Evolutionary conservation across 805 yeast species (phyloP), one percentile per base, ranked within the genome.

Genomic region (Saturnispora hagleri): DNA sequence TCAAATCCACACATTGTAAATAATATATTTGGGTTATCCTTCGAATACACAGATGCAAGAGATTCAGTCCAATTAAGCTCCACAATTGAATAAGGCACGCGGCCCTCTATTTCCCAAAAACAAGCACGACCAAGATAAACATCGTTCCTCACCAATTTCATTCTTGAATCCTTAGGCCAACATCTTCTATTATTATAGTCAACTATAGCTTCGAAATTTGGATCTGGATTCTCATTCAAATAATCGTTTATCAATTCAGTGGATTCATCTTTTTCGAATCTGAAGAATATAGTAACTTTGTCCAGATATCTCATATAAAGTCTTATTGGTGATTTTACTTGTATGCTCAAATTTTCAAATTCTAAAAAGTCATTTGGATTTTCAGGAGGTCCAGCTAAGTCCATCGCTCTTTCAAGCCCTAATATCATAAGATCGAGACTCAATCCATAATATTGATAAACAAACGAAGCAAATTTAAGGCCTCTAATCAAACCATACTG

Each of bases 1-100:
- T 93, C 99, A 70, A 93, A 93, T 0, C 99, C 99, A 67, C 93
- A 84, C 90, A 93, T 86, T 0, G 93, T 77, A 60, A 91, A 89
- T 33, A 91, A 69, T 53, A 93, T 64, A 58, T 91, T 95, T 7
- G 97, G 91, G 62, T 93, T 93, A 54, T 90, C 96, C 51, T 77
- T 79, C 17, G 96, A 86, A 66, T 91, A 93, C 1, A 93, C 96
- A 0, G 97, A 88, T 0, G 89, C 90, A 58, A 82, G 75, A 0
- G 95, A 74, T 50, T 82, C 84, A 35, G 79, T 84, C 97, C 97
- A 91, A 46, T 76, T 77, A 15, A 91, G 70, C 1, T 80, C 69
- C 0, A 90, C 82, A 12, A 93, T 61, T 0, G 95, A 81, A 4
- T 75, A 66, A 0, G 99, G 98, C 36, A 93, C 66, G 36, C 98